Base-by-base conservation (phyloP, 2,329 filamentous ascomycete species). In the Cercospora beticola region DNA sequence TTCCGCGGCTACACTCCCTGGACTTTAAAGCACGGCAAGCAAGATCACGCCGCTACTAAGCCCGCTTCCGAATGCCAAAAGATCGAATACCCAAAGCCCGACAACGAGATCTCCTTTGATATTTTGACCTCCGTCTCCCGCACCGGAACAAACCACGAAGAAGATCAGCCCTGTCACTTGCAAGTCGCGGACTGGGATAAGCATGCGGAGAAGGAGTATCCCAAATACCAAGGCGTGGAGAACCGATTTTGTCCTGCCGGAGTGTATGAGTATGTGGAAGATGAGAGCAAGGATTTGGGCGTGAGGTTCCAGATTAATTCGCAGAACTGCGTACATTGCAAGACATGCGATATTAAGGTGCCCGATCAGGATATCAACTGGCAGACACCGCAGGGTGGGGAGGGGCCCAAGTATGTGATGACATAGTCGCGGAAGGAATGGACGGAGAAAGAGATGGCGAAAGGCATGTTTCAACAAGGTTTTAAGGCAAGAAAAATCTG, bases 301-400 rank as follows among this genome's bases (percentile, higher is more conserved):
- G 93, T 99, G 74, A 86, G 94, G 67, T 99, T 99, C 84, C 94
- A 98, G 83, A 99, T 99, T 79, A 98, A 98, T 78, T 84, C 94
- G 60, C 94, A 98, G 81, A 98, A 97, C 82, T 99, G 95, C 80
- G 97, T 99, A 73, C 95, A 99, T 82, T 99, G 95, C 86, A 99
- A 99, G 87, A 99, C 95, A 14, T 99, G 95, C 80, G 95, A 99
- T 81, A 99, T 99, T 83, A 99, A 99, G 84, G 94, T 93, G 16
- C 95, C 95, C 7, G 88, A 90, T 71, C 95, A 99, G 83, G 95
- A 98, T 78, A 98, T 99, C 82, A 97, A 97, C 46, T 79, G 93
- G 93, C 88, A 93, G 75, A 95, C 95, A 33, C 95, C 95, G 6
- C 93, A 97, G 68, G 78, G 95, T 73, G 95, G 94, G 62, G 95